A percentile compares a stretch with the other conserved stretches of the same genome.
phyloP scores from a whole-genome alignment of 306 rosid species.

The Casuarina equisetifolia region DNA sequence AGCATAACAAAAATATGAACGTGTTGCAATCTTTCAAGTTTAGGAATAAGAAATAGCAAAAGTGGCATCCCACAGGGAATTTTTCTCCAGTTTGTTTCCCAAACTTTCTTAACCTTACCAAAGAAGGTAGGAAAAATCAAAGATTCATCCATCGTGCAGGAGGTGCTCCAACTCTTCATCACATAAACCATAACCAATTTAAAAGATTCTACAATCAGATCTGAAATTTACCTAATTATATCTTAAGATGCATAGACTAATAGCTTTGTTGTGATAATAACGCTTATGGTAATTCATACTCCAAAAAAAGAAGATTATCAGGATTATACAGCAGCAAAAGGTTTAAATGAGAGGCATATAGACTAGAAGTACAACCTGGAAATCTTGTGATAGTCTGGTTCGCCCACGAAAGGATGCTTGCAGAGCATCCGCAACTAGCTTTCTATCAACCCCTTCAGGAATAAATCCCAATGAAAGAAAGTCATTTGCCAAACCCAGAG shows the following conservation, averaged over 20 bases:
- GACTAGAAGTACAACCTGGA: slow-evolving; percentile 62
- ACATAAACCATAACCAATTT: neutral
- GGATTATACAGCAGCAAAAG: slow-evolving; percentile 4
- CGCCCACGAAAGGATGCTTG: slow-evolving; percentile 58
- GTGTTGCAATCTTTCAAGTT: neutral
- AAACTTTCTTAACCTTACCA: neutral
- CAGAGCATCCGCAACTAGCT: slow-evolving; percentile 69
- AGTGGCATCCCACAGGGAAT: neutral
- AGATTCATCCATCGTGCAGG: neutral
- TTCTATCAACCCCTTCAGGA: slow-evolving; percentile 78
- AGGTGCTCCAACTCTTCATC: neutral
- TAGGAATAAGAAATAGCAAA: neutral
- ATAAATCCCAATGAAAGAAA: slow-evolving; percentile 93
- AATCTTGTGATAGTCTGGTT: slow-evolving; percentile 70
- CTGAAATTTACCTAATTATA: neutral
- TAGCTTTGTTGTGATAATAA: neutral
- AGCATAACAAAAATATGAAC: neutral
- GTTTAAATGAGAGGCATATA: slow-evolving; percentile 13
- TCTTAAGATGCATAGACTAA: neutral
- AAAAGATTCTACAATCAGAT: neutral
- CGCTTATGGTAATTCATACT: neutral
- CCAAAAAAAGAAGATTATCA: neutral
- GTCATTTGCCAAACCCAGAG: slow-evolving; percentile 97
- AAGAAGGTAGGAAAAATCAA: neutral
- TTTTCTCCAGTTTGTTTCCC: neutral